Evolutionary conservation across 495 filamentous ascomycete species (phyloP).

Genomic region (Hypoxylon fragiforme): DNA sequence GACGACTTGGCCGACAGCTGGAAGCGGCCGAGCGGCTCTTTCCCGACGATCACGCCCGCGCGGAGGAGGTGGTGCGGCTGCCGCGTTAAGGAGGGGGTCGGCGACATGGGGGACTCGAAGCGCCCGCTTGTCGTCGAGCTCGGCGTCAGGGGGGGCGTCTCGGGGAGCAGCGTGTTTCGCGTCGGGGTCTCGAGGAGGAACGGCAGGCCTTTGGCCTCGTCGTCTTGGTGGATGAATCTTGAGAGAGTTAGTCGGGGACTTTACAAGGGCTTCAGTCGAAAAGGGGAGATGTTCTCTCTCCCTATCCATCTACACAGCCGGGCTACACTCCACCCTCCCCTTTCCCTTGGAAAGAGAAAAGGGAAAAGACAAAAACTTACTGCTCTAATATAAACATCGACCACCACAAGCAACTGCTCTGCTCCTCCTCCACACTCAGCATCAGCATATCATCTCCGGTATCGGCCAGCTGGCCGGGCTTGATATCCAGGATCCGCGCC

Average conservation of each 20-base stretch:
- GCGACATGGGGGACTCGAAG: conserved; percentile 11
- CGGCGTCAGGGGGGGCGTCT: conserved; percentile 29
- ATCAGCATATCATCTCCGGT: conserved; percentile 18
- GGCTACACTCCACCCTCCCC: not conserved
- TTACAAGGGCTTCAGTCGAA: too few species aligned
- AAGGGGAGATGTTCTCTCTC: too few species aligned
- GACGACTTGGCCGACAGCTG: conserved; percentile 36
- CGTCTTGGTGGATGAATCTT: conserved; percentile 38
- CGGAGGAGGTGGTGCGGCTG: conserved; percentile 25
- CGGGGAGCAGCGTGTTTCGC: conserved; percentile 33
- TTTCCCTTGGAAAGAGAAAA: not conserved
- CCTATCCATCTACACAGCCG: not conserved
- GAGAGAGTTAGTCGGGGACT: too few species aligned
- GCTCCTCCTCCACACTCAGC: conserved; percentile 33
- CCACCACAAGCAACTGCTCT: conserved; percentile 39
- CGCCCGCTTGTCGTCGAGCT: not conserved
- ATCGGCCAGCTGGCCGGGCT: conserved; percentile 27
- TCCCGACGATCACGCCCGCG: conserved; percentile 17
- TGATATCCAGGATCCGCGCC: conserved; percentile 24
- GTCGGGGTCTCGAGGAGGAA: conserved; percentile 37
- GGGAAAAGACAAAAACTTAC: conserved; percentile 22
- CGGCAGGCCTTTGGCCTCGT: conserved; percentile 25
- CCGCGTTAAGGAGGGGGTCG: conserved; percentile 14
- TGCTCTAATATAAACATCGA: conserved; percentile 40
- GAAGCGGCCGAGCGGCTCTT: conserved; percentile 29